Conservation (phyloP, 345 rosid genomes). For the Theobroma cacao region DNA sequence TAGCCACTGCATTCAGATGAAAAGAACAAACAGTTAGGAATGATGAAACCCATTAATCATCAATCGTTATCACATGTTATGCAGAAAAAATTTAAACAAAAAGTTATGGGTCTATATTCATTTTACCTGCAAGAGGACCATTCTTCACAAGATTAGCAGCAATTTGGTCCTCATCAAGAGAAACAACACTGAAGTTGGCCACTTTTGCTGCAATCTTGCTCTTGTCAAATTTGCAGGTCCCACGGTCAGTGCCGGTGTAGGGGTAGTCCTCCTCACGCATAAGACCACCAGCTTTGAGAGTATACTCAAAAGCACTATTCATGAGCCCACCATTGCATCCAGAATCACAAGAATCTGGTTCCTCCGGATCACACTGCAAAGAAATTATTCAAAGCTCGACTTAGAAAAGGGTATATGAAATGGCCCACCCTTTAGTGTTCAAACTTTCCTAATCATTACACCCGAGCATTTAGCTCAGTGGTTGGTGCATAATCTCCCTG, state of each 20-base stretch:
- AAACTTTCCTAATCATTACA: too few relatives aligned
- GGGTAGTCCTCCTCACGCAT: slow-evolving; percentile 91
- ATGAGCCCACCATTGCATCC: slow-evolving; percentile 94
- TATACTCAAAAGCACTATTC: slow-evolving; percentile 87
- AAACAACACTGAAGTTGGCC: slow-evolving; percentile 84
- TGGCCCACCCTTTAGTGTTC: background rate
- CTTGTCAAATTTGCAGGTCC: slow-evolving; percentile 77
- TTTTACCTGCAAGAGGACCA: slow-evolving; percentile 89
- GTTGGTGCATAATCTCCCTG: too few relatives aligned
- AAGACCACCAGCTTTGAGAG: slow-evolving; percentile 87
- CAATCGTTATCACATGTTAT: background rate
- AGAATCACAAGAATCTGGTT: slow-evolving; percentile 70
- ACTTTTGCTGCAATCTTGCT: slow-evolving; percentile 74
- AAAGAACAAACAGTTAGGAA: background rate
- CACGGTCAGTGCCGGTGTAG: slow-evolving; percentile 68
- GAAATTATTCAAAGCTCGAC: background rate
- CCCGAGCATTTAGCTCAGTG: too few relatives aligned
- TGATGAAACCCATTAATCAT: background rate
- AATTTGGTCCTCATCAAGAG: slow-evolving; percentile 84
- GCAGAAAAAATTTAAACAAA: background rate
- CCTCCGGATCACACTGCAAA: slow-evolving; percentile 90
- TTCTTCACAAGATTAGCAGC: slow-evolving; percentile 90
- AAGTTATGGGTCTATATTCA: background rate
- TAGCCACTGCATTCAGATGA: slow-evolving; percentile 64
- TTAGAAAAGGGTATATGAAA: background rate